Base-by-base conservation (phyloP, 1,284 basidiomycete genomes). In the Austroboletus olivaceoglutinosus region DNA sequence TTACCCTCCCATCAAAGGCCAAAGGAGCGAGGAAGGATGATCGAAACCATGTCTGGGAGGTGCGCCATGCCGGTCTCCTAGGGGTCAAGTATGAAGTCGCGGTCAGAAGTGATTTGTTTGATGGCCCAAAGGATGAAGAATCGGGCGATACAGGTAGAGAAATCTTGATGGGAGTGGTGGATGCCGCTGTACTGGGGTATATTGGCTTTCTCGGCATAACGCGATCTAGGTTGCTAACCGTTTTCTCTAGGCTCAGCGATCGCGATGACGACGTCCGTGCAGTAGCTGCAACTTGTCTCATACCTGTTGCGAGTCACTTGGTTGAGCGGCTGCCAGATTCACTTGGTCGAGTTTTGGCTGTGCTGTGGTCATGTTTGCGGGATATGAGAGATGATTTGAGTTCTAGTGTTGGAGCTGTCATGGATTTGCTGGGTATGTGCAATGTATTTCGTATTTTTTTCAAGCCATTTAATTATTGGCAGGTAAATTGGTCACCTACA, bases 41-140 rank as follows among this genome's bases (percentile, higher is more conserved):
- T 47, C 83, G 51, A 73, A 76, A 75, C 39, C 93, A 97, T 70
- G 83, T 95, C 5, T 99, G 97, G 97, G 93, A 99, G 71, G 90
- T 99, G 45, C 80, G 97, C 44, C 97, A 99, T 73, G 96, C 97
- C 3, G 97, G 97, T 29, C 72, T 99, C 48, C 80, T 99, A 4
- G 97, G 97, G 1, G 85, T 99, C 69, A 98, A 97, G 73, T 99
- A 99, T 68, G 92, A 98, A 69, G 94, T 99, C 27, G 94, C 95
- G 12, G 94, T 98, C 22, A 77, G 94, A 59, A 82, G 78, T 47
- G 93, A 97, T 65, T 71, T 97, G 29, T 85, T 98, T 54, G 80
- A 83, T 46, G 58, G 61, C 9, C 58, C 63, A 16, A 59, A 76
- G 60, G 68, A 70, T 22, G 65, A 63, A 37, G 68, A 67, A n/a